A percentile compares a stretch with the other conserved stretches of the same genome.
Evolutionary conservation across 2,329 filamentous ascomycete genomes (phyloP).

Genomic region (Tolypocladium ovalisporum): DNA sequence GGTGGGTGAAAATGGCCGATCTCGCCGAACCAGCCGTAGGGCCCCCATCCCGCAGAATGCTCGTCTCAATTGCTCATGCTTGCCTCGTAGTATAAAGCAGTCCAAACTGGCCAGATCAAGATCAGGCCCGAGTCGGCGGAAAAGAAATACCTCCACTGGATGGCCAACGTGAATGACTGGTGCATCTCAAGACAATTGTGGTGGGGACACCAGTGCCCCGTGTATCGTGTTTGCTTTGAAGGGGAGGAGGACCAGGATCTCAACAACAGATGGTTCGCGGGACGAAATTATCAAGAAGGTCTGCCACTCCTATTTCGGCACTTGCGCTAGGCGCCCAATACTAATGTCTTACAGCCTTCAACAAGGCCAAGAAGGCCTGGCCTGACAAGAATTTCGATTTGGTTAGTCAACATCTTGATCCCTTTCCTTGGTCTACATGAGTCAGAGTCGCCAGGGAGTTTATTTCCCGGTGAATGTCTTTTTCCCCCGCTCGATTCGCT

Average conservation of each 20-base stretch:
- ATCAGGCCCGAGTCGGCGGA: conserved; percentile 71
- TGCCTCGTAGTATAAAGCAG: background rate
- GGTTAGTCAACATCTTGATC: background rate
- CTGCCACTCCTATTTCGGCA: background rate
- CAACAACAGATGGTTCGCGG: background rate
- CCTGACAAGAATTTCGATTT: background rate
- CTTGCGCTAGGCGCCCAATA: background rate
- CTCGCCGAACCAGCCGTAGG: background rate
- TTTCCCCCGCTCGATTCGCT: no score
- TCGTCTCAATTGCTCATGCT: background rate
- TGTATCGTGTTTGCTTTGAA: conserved; percentile 41
- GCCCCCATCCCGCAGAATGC: no score
- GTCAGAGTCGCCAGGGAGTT: no score
- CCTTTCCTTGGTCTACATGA: no score
- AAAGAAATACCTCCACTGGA: conserved; percentile 81
- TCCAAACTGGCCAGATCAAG: conserved; percentile 58
- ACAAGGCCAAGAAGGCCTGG: background rate
- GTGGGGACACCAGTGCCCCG: conserved; percentile 94
- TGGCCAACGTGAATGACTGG: conserved; percentile 79
- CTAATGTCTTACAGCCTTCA: background rate
- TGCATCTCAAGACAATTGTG: conserved; percentile 88
- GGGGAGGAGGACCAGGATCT: background rate
- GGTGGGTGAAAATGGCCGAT: conserved; percentile 51
- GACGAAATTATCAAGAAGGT: background rate
- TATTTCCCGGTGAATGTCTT: no score